phyloP scores from a whole-genome alignment of 306 rosid genomes.

The Pyrus communis region DNA sequence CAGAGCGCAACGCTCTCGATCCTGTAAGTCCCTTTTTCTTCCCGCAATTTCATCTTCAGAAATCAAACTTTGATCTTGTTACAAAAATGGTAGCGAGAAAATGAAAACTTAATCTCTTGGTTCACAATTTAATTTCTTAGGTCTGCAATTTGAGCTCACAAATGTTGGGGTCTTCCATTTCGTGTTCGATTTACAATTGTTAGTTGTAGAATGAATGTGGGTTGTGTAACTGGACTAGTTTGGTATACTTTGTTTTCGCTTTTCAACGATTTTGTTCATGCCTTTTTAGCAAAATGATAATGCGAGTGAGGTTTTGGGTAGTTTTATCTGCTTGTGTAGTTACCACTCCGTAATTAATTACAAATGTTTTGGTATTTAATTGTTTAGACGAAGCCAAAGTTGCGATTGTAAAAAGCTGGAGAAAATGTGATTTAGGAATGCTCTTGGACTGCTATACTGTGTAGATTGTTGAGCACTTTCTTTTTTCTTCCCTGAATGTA shows the following conservation, averaged over 20 bases:
- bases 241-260: no score
- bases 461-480: no score
- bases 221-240: no score
- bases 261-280: no score
- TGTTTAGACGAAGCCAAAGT: not conserved
- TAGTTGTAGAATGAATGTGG: not conserved
- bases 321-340: no score
- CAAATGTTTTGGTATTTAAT: not conserved
- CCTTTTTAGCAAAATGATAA: no score
- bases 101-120: no score
- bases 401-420: not conserved
- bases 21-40: slow-evolving; percentile 40
- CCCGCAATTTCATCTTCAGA: not conserved
- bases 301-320: no score
- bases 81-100: not conserved
- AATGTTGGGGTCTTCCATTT: not conserved
- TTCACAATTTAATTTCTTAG: no score
- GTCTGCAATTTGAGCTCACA: no score
- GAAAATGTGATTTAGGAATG: not conserved
- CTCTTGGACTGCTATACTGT: no score
- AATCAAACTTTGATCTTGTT: not conserved
- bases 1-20: slow-evolving; percentile 62
- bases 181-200: not conserved
- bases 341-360: not conserved
- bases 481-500: no score